Evolutionary conservation across 306 rosid genomes (phyloP).

Genomic region (Pyrus communis): DNA sequence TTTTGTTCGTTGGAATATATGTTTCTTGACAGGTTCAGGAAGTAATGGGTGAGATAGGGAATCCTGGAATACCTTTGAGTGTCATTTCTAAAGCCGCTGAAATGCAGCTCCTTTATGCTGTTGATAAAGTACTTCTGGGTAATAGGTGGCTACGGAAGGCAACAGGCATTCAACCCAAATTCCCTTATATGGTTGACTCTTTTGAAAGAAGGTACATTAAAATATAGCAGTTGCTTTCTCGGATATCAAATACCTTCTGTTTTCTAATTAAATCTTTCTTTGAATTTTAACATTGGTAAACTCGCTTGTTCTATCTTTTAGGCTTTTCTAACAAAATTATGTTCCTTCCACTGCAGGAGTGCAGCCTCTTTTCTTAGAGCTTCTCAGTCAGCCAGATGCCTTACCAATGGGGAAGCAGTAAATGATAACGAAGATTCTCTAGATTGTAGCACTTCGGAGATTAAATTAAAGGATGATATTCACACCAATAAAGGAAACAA

Average conservation of each 20-base stretch:
- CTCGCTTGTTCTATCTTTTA: not conserved
- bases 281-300: not conserved
- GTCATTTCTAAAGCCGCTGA: constrained; percentile 92
- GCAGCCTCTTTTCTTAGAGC: constrained; percentile 66
- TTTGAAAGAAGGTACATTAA: constrained; percentile 78
- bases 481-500: constrained; percentile 19
- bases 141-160: constrained; percentile 95
- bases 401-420: constrained; percentile 28
- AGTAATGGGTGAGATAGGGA: constrained; percentile 83
- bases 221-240: not conserved
- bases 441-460: constrained; percentile 24
- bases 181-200: constrained; percentile 93
- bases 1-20: not conserved
- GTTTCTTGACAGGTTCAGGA: constrained; percentile 72
- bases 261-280: not conserved
- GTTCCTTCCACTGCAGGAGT: constrained; percentile 54
- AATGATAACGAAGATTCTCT: constrained; percentile 26
- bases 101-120: constrained; percentile 76
- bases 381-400: constrained; percentile 31
- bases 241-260: not conserved
- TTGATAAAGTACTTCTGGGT: constrained; percentile 77
- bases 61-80: constrained; percentile 81
- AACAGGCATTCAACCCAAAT: constrained; percentile 87
- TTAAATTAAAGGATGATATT: constrained; percentile 24
- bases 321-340: constrained; percentile 5